phyloP scores from a whole-genome alignment of 768 basidiomycete species.

The Podaxis sp. region DNA sequence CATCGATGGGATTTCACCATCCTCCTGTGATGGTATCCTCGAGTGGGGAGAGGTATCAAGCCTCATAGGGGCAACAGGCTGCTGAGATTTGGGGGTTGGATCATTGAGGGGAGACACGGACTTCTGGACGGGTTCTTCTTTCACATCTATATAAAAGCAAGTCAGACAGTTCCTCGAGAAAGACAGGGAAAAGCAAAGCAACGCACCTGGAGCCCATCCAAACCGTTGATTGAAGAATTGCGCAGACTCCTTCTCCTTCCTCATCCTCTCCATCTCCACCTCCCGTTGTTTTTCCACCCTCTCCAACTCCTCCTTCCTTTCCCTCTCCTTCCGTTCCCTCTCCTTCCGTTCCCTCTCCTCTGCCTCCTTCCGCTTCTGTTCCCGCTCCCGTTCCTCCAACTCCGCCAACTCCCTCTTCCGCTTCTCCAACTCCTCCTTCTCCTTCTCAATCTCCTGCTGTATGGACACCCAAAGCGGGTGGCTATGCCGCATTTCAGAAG shows the following conservation, averaged over 20 bases:
- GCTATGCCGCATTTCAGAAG: not conserved
- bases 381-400: slow-evolving; percentile 1
- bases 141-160: no score
- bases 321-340: not conserved
- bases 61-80: no score
- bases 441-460: not conserved
- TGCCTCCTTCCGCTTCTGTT: not conserved
- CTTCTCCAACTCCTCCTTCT: slow-evolving; percentile 6
- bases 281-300: not conserved
- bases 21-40: slow-evolving; percentile 40
- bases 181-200: no score
- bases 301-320: not conserved
- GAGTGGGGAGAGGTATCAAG: no score
- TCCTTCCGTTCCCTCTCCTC: slow-evolving; percentile 4
- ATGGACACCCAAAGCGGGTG: not conserved
- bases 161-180: no score
- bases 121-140: not conserved
- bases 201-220: no score
- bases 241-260: not conserved
- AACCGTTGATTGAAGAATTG: no score
- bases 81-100: slow-evolving; percentile 15
- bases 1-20: slow-evolving; percentile 42
- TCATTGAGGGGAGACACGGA: not conserved
- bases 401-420: slow-evolving; percentile 3
- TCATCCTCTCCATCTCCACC: not conserved